These are phyloP conservation scores for Plectosphaerella cucumerina DNA, from an alignment of 2,329 filamentous ascomycete genomes.

Conservation along the genomic window DNA sequence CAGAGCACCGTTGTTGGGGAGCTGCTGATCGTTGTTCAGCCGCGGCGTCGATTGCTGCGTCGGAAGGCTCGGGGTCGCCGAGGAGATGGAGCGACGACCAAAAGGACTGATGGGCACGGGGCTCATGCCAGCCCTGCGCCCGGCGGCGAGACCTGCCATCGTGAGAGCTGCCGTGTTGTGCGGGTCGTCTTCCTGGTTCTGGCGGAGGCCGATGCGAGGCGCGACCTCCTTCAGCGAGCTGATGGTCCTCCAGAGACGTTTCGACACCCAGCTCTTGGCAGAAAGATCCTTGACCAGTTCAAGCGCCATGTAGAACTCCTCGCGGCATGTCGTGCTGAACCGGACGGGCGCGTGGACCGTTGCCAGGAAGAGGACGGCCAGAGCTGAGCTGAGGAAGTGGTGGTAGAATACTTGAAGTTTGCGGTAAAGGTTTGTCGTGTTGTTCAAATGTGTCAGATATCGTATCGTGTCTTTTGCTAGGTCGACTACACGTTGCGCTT, in stretches of 20 bases:
- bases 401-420: conserved; percentile 74
- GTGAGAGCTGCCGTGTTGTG: conserved; percentile 49
- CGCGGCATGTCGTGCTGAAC: conserved; percentile 64
- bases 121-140: conserved; percentile 17
- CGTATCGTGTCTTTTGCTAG: conserved; percentile 74
- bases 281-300: conserved; percentile 71
- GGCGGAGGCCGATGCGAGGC: conserved; percentile 61
- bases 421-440: conserved; percentile 66
- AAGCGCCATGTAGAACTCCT: conserved; percentile 76
- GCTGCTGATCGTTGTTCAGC: conserved; percentile 1
- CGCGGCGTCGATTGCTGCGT: conserved; percentile 6
- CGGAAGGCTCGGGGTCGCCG: conserved; percentile 6
- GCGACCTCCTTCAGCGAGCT: conserved; percentile 68
- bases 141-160: conserved; percentile 50
- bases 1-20: conserved; percentile 37
- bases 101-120: conserved; percentile 17
- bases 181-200: conserved; percentile 39
- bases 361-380: conserved; percentile 72
- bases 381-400: conserved; percentile 71
- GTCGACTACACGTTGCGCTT: conserved; percentile 71
- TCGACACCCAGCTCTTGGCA: conserved; percentile 66
- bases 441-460: conserved; percentile 67
- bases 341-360: conserved; percentile 70
- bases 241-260: conserved; percentile 70
- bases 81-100: conserved; percentile 21